Conservation (phyloP, 2,329 filamentous ascomycete genomes). For the Penicillium glabrum region DNA sequence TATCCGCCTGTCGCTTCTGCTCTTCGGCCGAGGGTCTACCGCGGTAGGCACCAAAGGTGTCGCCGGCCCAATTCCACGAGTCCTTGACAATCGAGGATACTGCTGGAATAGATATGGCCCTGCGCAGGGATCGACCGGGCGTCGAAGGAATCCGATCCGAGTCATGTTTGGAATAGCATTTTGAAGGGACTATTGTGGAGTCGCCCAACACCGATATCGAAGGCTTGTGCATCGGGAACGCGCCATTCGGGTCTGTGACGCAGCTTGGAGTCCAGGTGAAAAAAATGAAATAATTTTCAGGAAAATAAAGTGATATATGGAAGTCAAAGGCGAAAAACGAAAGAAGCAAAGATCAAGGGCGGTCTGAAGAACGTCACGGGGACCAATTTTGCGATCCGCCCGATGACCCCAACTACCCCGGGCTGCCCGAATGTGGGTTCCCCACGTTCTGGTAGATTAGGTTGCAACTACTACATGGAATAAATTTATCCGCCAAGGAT, state of each 20-base stretch:
- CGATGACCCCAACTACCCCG: slow-evolving; percentile 14
- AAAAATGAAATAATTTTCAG: neutral
- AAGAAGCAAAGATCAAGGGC: neutral
- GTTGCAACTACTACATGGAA: neutral
- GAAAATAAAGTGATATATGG: neutral
- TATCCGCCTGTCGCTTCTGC: slow-evolving; percentile 46
- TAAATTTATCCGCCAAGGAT: neutral
- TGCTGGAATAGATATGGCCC: slow-evolving; percentile 31
- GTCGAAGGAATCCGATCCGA: slow-evolving; percentile 7
- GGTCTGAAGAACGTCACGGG: slow-evolving; percentile 25
- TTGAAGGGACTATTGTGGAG: slow-evolving; percentile 28
- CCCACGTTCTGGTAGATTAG: neutral
- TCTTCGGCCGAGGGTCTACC: slow-evolving; percentile 57
- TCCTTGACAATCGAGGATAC: slow-evolving; percentile 35
- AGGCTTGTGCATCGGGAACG: slow-evolving; percentile 25
- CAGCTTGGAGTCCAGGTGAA: neutral
- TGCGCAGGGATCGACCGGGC: slow-evolving; percentile 21
- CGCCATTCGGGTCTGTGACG: slow-evolving; percentile 23
- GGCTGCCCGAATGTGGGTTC: neutral
- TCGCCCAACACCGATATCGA: slow-evolving; percentile 35
- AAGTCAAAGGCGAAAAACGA: neutral
- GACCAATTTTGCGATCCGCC: slow-evolving; percentile 11
- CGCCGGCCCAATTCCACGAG: slow-evolving; percentile 37
- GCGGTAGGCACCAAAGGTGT: slow-evolving; percentile 41
- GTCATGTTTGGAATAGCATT: slow-evolving; percentile 26